phyloP scores from a whole-genome alignment of 345 rosid species.

The Eucalyptus paniculata region DNA sequence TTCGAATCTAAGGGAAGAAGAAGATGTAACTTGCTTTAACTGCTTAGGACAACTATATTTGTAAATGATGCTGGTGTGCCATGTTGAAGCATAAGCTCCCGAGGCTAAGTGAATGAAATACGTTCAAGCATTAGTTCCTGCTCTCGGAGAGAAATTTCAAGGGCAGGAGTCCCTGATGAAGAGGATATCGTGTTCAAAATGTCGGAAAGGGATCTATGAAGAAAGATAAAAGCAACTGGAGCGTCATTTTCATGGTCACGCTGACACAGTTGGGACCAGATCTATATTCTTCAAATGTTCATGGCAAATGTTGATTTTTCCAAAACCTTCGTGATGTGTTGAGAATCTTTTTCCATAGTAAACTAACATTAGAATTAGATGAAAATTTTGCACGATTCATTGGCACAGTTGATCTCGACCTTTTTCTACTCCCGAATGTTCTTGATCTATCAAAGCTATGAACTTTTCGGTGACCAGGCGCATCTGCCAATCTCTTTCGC shows the following conservation, averaged over 20 bases:
- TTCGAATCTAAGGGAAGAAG: neutral
- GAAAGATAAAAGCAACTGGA: neutral
- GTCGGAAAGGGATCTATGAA: neutral
- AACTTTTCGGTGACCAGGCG: constrained; percentile 8
- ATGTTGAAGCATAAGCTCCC: neutral
- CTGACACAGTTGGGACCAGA: neutral
- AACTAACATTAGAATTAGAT: neutral
- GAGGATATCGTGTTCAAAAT: neutral
- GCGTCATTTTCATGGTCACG: neutral
- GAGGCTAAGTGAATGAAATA: neutral
- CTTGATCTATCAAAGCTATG: neutral
- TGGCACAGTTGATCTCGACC: neutral
- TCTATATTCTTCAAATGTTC: neutral
- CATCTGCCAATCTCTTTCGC: constrained; percentile 22
- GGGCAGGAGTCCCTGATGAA: neutral
- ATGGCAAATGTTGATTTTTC: neutral
- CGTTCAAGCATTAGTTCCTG: neutral
- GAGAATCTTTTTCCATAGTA: neutral
- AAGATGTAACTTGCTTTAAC: neutral
- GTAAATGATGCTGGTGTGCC: neutral
- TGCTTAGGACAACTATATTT: neutral
- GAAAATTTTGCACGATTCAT: neutral
- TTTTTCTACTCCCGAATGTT: neutral
- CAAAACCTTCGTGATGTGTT: neutral
- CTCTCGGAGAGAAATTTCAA: neutral